Evolutionary conservation across 169 alveolate species (phyloP).

Genomic region (Babesia bovis): DNA sequence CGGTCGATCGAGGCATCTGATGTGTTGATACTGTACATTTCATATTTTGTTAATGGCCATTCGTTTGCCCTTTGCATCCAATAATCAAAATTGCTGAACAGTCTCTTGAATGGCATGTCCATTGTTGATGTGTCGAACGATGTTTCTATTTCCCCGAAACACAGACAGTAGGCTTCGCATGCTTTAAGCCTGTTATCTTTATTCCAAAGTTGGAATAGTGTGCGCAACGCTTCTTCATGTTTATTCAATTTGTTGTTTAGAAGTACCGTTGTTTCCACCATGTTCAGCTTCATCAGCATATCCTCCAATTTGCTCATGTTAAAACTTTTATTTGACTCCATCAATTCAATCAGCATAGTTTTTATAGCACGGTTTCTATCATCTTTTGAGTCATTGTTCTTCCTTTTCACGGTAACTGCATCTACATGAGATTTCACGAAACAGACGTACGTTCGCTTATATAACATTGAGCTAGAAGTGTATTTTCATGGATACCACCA

Average conservation of each 20-base stretch:
- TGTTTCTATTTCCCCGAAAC: slow-evolving; percentile 49
- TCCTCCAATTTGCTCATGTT: slow-evolving; percentile 42
- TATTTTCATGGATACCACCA: slow-evolving; percentile 57
- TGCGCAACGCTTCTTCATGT: slow-evolving; percentile 50
- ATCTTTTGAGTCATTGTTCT: slow-evolving; percentile 23
- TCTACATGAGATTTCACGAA: not conserved
- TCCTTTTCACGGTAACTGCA: slow-evolving; percentile 22
- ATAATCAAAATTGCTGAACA: slow-evolving; percentile 45
- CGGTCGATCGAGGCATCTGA: slow-evolving; percentile 58
- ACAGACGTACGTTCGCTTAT: slow-evolving; percentile 35
- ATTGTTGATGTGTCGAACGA: slow-evolving; percentile 12
- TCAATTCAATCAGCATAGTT: slow-evolving; percentile 20
- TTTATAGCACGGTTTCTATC: not conserved
- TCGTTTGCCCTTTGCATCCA: slow-evolving; percentile 57
- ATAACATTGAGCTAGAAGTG: slow-evolving; percentile 58
- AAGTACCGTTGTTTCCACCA: slow-evolving; percentile 46
- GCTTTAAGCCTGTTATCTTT: slow-evolving; percentile 7
- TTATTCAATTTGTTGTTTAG: slow-evolving; percentile 34
- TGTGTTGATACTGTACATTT: slow-evolving; percentile 28
- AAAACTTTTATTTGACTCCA: slow-evolving; percentile 57
- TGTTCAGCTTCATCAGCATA: slow-evolving; percentile 26
- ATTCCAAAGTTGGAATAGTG: slow-evolving; percentile 26
- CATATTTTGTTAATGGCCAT: slow-evolving; percentile 37
- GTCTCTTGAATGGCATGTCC: slow-evolving; percentile 45
- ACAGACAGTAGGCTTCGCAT: slow-evolving; percentile 67